phyloP scores from a whole-genome alignment of 2,329 filamentous ascomycete species.

The Trichoderma brevicompactum region DNA sequence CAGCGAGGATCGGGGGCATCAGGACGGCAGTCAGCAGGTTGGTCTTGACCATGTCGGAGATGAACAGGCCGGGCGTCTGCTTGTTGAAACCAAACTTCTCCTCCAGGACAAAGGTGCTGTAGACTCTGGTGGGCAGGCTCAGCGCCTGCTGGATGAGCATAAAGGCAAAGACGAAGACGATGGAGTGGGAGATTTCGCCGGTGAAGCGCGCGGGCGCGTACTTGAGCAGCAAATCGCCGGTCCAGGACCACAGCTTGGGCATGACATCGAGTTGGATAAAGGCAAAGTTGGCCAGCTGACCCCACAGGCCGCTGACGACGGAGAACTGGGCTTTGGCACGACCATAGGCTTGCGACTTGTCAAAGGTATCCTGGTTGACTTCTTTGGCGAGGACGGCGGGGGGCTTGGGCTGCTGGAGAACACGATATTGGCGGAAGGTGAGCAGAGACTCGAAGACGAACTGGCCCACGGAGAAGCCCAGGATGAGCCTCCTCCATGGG shows the following conservation, averaged over 20 bases:
- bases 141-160: conserved; percentile 79
- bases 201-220: conserved; percentile 79
- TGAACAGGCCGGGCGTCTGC: conserved; percentile 85
- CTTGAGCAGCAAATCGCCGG: conserved; percentile 72
- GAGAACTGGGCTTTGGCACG: conserved; percentile 92
- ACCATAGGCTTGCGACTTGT: conserved; percentile 95
- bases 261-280: conserved; percentile 91
- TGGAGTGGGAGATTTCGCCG: conserved; percentile 91
- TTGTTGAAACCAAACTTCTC: conserved; percentile 99
- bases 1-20: conserved; percentile 85
- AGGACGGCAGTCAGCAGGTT: conserved; percentile 80
- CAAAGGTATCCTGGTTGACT: conserved; percentile 86
- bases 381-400: conserved; percentile 88
- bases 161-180: conserved; percentile 89
- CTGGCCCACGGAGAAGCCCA: conserved; percentile 91
- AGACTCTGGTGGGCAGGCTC: conserved; percentile 80
- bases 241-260: conserved; percentile 85
- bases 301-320: conserved; percentile 79
- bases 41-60: conserved; percentile 89
- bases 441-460: conserved; percentile 90
- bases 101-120: conserved; percentile 94
- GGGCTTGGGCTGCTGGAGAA: conserved; percentile 77
- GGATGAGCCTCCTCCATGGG: conserved; percentile 95
- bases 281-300: conserved; percentile 83
- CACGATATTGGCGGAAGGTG: conserved; percentile 84